Evolutionary conservation across 2,329 filamentous ascomycete species (phyloP).

Genomic region (Nothomitra cinnamomea): DNA sequence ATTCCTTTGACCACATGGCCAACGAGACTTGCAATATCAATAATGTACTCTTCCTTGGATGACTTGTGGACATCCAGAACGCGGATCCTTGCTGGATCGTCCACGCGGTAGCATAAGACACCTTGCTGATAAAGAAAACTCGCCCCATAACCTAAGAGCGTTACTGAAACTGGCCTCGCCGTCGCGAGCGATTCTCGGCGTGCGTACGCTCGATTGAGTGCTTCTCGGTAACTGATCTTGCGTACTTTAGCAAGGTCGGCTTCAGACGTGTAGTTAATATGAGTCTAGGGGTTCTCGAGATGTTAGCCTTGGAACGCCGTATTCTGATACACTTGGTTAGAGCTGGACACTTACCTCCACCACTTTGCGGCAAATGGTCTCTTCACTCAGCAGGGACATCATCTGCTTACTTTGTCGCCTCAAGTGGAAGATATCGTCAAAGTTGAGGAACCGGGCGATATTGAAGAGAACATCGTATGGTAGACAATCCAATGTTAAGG

Average conservation of each 20-base stretch:
- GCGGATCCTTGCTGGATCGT: constrained; percentile 29
- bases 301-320: constrained; percentile 7
- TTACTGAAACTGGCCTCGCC: constrained; percentile 44
- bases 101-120: constrained; percentile 44
- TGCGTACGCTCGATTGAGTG: constrained; percentile 43
- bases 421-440: constrained; percentile 41
- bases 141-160: constrained; percentile 40
- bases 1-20: constrained; percentile 18
- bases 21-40: constrained; percentile 27
- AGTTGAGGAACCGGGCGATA: constrained; percentile 35
- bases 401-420: constrained; percentile 36
- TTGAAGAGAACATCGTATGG: constrained; percentile 49
- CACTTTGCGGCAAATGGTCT: constrained; percentile 38
- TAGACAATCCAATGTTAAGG: constrained; percentile 25
- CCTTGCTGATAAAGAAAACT: constrained; percentile 47
- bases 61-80: constrained; percentile 40
- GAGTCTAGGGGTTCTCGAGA: constrained; percentile 19
- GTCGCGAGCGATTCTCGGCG: constrained; percentile 41
- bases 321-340: constrained; percentile 6
- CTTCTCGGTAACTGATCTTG: constrained; percentile 30
- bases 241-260: constrained; percentile 22
- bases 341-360: constrained; percentile 34
- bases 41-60: constrained; percentile 32
- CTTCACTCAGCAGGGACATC: constrained; percentile 32
- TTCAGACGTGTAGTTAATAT: constrained; percentile 27